Percentiles rank a stretch among this genome's conserved stretches.
phyloP scores from a whole-genome alignment of 2,329 filamentous ascomycete species.

The Aspergillus sp. region DNA sequence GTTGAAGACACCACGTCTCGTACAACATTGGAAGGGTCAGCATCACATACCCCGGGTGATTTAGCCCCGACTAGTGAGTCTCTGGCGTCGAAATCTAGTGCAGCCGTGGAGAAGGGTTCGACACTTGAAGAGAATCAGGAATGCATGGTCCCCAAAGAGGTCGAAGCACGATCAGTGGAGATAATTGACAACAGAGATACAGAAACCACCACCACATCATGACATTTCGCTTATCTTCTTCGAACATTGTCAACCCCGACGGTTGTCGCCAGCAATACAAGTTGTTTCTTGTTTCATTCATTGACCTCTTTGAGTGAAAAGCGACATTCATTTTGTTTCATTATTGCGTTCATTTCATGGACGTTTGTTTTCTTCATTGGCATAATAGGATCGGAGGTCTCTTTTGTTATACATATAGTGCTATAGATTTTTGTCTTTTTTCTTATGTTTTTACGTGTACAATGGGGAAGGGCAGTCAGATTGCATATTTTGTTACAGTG shows the following conservation, averaged over 20 bases:
- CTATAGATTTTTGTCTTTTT: conserved; percentile 17
- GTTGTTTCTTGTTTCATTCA: neutral
- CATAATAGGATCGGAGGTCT: conserved; percentile 17
- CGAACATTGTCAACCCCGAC: neutral
- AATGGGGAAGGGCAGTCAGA: conserved; percentile 4
- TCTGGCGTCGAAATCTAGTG: conserved; percentile 7
- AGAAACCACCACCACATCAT: conserved; percentile 27
- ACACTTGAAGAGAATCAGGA: conserved; percentile 18
- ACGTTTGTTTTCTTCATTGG: conserved; percentile 9
- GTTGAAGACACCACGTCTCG: conserved; percentile 33
- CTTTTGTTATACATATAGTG: conserved; percentile 22
- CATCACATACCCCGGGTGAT: conserved; percentile 16
- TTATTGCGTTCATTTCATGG: conserved; percentile 5
- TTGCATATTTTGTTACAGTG: conserved; percentile 6
- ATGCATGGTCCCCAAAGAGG: conserved; percentile 32
- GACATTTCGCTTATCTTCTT: conserved; percentile 6
- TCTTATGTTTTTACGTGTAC: conserved; percentile 5
- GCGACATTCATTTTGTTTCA: conserved; percentile 14
- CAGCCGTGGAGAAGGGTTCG: conserved; percentile 11
- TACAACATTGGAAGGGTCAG: conserved; percentile 23
- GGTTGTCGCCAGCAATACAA: neutral
- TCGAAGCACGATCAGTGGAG: conserved; percentile 38
- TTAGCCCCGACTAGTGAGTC: conserved; percentile 17
- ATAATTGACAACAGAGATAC: conserved; percentile 26
- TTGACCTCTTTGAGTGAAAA: conserved; percentile 14